Conservation (phyloP, 1,284 basidiomycete genomes). For the Porodaedalea pini region DNA sequence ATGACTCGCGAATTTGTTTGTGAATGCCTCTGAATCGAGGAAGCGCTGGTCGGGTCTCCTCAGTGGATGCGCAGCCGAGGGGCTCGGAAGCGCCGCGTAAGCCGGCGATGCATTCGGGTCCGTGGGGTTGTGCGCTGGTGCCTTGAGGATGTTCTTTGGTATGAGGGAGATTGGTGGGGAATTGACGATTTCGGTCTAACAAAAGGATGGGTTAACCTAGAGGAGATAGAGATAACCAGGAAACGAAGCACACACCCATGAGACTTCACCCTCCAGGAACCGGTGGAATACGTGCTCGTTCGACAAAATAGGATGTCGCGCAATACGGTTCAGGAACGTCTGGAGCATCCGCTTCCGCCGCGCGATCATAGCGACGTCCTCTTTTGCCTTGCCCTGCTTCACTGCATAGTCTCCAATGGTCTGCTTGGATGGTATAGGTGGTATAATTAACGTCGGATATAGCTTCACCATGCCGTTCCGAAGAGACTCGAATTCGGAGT, state of each 20-base stretch:
- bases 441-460: slow-evolving; percentile 95
- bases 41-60: slow-evolving; percentile 91
- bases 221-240: slow-evolving; percentile 3
- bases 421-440: slow-evolving; percentile 97
- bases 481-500: slow-evolving; percentile 96
- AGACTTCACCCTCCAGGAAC: slow-evolving; percentile 93
- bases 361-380: slow-evolving; percentile 91
- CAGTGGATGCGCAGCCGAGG: slow-evolving; percentile 82
- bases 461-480: slow-evolving; percentile 80
- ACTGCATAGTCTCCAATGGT: slow-evolving; percentile 94
- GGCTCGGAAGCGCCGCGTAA: slow-evolving; percentile 84
- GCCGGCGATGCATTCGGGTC: slow-evolving; percentile 71
- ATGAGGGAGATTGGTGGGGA: slow-evolving; percentile 87
- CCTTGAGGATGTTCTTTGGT: slow-evolving; percentile 94
- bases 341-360: slow-evolving; percentile 92
- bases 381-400: slow-evolving; percentile 95
- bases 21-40: slow-evolving; percentile 94
- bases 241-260: slow-evolving; percentile 66
- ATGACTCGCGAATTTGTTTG: slow-evolving; percentile 93
- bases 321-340: slow-evolving; percentile 89
- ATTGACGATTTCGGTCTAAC: slow-evolving; percentile 87
- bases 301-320: slow-evolving; percentile 87
- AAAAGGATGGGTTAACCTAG: slow-evolving; percentile 3
- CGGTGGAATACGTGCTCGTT: slow-evolving; percentile 94
- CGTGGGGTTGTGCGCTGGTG: slow-evolving; percentile 92